phyloP scores from a whole-genome alignment of 2,329 filamentous ascomycete species.

The Xylariaceae sp. region DNA sequence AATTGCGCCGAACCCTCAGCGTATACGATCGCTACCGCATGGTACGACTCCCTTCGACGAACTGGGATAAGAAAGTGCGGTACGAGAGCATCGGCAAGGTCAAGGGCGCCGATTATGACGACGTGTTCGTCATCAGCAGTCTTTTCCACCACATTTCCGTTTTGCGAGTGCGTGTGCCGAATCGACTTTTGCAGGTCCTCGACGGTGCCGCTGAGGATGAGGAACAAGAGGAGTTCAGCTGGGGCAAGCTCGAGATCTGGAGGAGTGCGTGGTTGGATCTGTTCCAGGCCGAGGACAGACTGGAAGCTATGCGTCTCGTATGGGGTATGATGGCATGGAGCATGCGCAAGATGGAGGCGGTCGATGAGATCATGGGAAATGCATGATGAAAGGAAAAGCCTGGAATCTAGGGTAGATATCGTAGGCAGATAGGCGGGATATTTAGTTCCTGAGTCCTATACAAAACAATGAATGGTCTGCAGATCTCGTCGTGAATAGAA shows the following conservation, averaged over 20 bases:
- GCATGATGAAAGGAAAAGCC: neutral
- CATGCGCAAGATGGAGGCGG: conserved; percentile 44
- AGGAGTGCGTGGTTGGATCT: conserved; percentile 59
- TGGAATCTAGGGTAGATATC: neutral
- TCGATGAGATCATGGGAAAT: conserved; percentile 12
- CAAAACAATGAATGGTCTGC: no score
- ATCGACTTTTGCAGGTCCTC: conserved; percentile 47
- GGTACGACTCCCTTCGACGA: conserved; percentile 51
- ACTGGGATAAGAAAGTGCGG: conserved; percentile 56
- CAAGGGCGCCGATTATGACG: conserved; percentile 47
- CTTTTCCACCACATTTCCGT: conserved; percentile 59
- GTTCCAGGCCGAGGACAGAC: conserved; percentile 48
- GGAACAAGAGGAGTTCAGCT: conserved; percentile 34
- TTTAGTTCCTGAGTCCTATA: no score
- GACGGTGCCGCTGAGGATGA: conserved; percentile 38
- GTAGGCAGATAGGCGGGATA: neutral
- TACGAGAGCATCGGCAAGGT: conserved; percentile 54
- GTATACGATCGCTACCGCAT: conserved; percentile 62
- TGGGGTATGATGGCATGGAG: conserved; percentile 58
- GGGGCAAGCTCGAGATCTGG: conserved; percentile 51
- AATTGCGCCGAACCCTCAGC: conserved; percentile 49
- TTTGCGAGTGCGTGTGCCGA: conserved; percentile 54
- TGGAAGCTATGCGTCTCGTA: conserved; percentile 51
- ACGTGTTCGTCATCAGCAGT: conserved; percentile 56
- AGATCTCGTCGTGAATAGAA: no score